Base-by-base conservation (phyloP, 2,329 filamentous ascomycete genomes). In the Aspergillus fumigatus region DNA sequence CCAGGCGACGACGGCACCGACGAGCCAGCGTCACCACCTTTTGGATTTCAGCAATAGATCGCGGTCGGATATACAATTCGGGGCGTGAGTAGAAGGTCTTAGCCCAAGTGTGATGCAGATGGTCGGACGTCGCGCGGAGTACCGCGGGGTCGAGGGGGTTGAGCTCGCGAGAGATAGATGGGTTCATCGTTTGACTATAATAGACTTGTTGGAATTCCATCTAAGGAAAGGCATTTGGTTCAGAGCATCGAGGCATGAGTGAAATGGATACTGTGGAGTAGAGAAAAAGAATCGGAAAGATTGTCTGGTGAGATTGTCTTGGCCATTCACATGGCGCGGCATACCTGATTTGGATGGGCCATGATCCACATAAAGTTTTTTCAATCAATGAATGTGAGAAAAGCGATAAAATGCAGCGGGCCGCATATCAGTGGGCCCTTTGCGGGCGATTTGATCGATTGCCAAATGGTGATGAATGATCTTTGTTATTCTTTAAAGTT, bases 71-170 rank as follows among this genome's bases (percentile, higher is more conserved):
- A 76, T 93, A 97, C 57, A 97, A 86, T 79, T 97, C 92, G 2
- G 94, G 94, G 19, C 87, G 84, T 51, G 88, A 94, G 67, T 89
- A 87, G 77, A 95, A 97, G 51, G 94, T 97, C 69, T 88, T 87
- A 41, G 94, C 94, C 94, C 94, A 99, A 21, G 94, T 99, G 67
- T 88, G 87, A 78, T 97, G 94, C 50, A 87, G 76, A 73, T 97
- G 87, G 53, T 84, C 79, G 58, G 83, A 79, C 56, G 81, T 82
- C 5, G 90, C 89, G 71, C 88, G 89, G 77, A 97, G 85, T 41
- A 94, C 75, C 57, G 78, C 74, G 63, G 84, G 80, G 67, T 87
- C 80, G 70, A 84, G 80, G 61, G 79, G 80, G 35, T 79, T 77
- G 60, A 88, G 77, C 71, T 88, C 85, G 59, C 77, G 70, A 26